Conservation (phyloP, 371 early-diverging fungal species). For the Mortierella polycephala region DNA sequence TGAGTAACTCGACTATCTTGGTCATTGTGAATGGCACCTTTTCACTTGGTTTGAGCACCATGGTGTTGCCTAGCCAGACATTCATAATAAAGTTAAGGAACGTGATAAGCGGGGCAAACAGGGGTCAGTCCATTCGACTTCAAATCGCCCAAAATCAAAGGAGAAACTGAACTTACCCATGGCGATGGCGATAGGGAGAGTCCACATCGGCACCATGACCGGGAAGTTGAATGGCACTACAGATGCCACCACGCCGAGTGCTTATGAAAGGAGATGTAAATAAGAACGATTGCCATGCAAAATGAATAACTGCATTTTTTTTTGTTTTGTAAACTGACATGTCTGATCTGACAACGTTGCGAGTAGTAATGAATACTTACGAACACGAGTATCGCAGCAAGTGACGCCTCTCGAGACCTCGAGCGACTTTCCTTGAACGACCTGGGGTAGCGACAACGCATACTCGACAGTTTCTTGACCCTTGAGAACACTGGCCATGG, state of each 20-base stretch:
- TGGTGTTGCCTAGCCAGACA: slow-evolving; percentile 66
- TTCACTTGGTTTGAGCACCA: slow-evolving; percentile 79
- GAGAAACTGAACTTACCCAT: slow-evolving; percentile 37
- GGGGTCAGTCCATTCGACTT: neutral
- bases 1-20: slow-evolving; percentile 64
- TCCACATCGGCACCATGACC: slow-evolving; percentile 84
- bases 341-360: too few species aligned
- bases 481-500: slow-evolving; percentile 63
- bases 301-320: neutral
- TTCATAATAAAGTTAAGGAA: neutral
- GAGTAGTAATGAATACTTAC: slow-evolving; percentile 21
- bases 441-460: slow-evolving; percentile 69
- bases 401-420: slow-evolving; percentile 69
- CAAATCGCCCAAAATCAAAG: too few species aligned
- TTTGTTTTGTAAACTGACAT: neutral
- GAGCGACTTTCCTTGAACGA: slow-evolving; percentile 62
- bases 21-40: slow-evolving; percentile 81
- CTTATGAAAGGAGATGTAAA: slow-evolving; percentile 3
- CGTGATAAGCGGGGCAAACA: neutral
- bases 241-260: slow-evolving; percentile 76
- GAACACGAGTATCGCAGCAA: slow-evolving; percentile 68
- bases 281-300: neutral
- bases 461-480: slow-evolving; percentile 74
- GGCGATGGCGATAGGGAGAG: slow-evolving; percentile 75
- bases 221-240: slow-evolving; percentile 84